Evolutionary conservation across 2,329 filamentous ascomycete species (phyloP).

Genomic region (Coleophoma eucalyptorum): DNA sequence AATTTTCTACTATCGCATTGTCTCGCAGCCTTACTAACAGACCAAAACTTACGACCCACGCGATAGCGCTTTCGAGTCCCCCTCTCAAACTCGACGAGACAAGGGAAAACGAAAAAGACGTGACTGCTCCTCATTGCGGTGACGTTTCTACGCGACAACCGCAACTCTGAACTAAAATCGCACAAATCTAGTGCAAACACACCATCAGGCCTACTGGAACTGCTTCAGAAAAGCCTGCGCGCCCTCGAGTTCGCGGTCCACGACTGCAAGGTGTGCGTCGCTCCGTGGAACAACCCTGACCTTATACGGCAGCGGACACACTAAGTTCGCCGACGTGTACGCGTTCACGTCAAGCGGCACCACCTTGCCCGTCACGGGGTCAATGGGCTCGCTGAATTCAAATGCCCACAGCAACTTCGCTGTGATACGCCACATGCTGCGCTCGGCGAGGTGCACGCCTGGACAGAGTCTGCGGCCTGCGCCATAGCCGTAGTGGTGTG

Average conservation of each 20-base stretch:
- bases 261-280: neutral
- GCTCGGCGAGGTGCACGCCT: constrained; percentile 31
- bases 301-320: constrained; percentile 1
- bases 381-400: constrained; percentile 11
- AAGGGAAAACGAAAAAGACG: no score
- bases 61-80: no score
- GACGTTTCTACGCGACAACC: no score
- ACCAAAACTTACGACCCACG: no score
- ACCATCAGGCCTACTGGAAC: neutral
- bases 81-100: no score
- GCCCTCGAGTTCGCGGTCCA: neutral
- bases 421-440: constrained; percentile 23
- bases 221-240: neutral
- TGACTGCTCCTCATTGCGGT: no score
- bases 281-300: constrained; percentile 10
- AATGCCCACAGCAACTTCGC: constrained; percentile 29
- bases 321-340: neutral
- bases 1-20: no score
- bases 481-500: constrained; percentile 28
- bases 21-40: no score
- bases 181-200: no score
- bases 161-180: no score
- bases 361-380: no score
- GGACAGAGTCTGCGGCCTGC: constrained; percentile 30
- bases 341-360: constrained; percentile 2